Percentiles rank a stretch among this genome's conserved stretches.
These are phyloP conservation scores for Phytophthora podocarpi DNA, from an alignment of 352 stramenopile genomes.

Conservation along the genomic window DNA sequence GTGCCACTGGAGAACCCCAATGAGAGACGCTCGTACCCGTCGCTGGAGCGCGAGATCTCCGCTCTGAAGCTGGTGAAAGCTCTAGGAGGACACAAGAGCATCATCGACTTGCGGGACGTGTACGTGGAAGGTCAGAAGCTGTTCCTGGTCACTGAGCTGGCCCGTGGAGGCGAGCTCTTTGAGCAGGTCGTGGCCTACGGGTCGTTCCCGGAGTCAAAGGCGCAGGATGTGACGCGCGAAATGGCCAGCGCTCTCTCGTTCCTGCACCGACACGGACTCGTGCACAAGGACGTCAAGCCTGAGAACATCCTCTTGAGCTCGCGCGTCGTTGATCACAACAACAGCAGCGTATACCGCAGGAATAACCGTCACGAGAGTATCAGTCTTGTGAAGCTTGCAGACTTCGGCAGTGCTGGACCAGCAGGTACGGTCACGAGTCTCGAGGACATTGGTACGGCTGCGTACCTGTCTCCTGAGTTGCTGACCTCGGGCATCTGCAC, in stretches of 20 bases:
- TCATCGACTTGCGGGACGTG: conserved; percentile 83
- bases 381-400: conserved; percentile 68
- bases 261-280: conserved; percentile 67
- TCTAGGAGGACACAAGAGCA: conserved; percentile 83
- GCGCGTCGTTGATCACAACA: conserved; percentile 31
- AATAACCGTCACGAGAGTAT: conserved; percentile 19
- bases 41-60: conserved; percentile 71
- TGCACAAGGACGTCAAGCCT: conserved; percentile 87
- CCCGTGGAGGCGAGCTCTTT: conserved; percentile 90
- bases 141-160: conserved; percentile 89
- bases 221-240: conserved; percentile 52
- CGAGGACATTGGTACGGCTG: conserved; percentile 76
- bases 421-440: conserved; percentile 33
- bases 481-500: conserved; percentile 59
- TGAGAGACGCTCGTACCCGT: conserved; percentile 48
- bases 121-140: conserved; percentile 82
- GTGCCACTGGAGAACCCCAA: conserved; percentile 38
- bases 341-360: conserved; percentile 15
- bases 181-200: conserved; percentile 84
- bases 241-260: conserved; percentile 72
- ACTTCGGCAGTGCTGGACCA: conserved; percentile 81
- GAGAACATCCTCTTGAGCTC: conserved; percentile 78
- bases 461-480: conserved; percentile 74
- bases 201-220: conserved; percentile 60
- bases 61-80: conserved; percentile 78